Evolutionary conservation across 2,329 filamentous ascomycete species (phyloP), one percentile per base, ranked within the genome.

Genomic region (Beauveria sp.): DNA sequence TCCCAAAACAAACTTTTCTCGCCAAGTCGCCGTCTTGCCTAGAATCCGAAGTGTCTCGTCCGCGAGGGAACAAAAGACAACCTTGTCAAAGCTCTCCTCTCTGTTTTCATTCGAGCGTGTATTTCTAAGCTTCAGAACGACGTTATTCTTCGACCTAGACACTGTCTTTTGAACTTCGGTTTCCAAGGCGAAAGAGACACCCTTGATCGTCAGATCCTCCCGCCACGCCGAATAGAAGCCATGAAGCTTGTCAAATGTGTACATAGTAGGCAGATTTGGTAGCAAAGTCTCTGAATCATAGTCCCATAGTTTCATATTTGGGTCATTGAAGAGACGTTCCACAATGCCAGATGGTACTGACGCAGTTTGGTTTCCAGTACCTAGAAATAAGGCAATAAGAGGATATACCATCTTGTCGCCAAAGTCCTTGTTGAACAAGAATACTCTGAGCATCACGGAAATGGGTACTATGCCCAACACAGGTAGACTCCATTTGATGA

Each of bases 311-410:
- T 80, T 81, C 78, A 84, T 82, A 59, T 82, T 82, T 0, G 81
- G 81, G 61, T 83, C 81, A 62, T 83, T 75, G 56, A 84, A 86
- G 0, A 87, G 71, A 5, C 83, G 74, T 68, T 86, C 83, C 5
- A 91, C 76, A 40, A 91, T 85, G 26, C 87, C 86, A 47, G 81
- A 83, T 0, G 88, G 85, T 0, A 91, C 87, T 64, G 90, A 85
- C 0, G 87, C 84, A 0, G 88, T 88, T 67, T 89, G 86, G 66
- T 91, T 91, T 1, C 88, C 87, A 0, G 88, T 91, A 0, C 88
- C 88, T 0, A 91, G 76, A 69, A 92, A 91, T 1, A 91, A 75
- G 0, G 88, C 88, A 38, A 90, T 82, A 70, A 91, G 82, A 1
- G 88, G 88, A 62, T 89, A 79, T 0, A 88, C 85, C 72, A 91